These are phyloP conservation scores for Myriosclerotinia scirpicola DNA, from an alignment of 2,329 filamentous ascomycete genomes.

Conservation along the genomic window DNA sequence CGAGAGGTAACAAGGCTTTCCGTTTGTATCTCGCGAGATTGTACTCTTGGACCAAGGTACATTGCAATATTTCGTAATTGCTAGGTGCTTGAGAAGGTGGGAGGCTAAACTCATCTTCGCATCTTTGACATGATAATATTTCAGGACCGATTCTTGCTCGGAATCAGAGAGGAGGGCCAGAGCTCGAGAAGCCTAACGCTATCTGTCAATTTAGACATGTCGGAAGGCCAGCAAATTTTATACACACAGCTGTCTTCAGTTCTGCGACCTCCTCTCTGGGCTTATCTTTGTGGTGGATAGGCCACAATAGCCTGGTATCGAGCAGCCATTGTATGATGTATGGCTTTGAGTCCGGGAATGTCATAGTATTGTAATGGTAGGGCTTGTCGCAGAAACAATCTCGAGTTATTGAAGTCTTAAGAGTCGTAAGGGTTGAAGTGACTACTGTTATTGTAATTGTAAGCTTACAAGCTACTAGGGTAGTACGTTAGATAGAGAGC, in stretches of 20 bases:
- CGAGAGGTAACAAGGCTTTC: slow-evolving; percentile 46
- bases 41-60: slow-evolving; percentile 61
- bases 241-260: slow-evolving; percentile 35
- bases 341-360: slow-evolving; percentile 20
- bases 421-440: not conserved
- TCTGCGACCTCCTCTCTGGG: slow-evolving; percentile 42
- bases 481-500: not conserved
- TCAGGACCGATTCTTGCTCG: slow-evolving; percentile 58
- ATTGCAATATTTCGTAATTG: slow-evolving; percentile 57
- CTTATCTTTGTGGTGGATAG: slow-evolving; percentile 44
- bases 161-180: slow-evolving; percentile 53
- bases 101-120: slow-evolving; percentile 74
- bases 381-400: not conserved
- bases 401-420: not conserved
- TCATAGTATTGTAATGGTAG: not conserved
- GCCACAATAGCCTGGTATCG: slow-evolving; percentile 60
- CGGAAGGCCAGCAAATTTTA: not conserved
- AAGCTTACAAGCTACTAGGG: too few relatives aligned
- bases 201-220: slow-evolving; percentile 13
- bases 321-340: slow-evolving; percentile 60
- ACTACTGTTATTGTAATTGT: too few relatives aligned
- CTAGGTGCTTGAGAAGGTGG: slow-evolving; percentile 70
- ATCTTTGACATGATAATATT: slow-evolving; percentile 67
- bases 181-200: slow-evolving; percentile 52
- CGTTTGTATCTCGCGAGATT: slow-evolving; percentile 54